phyloP scores from a whole-genome alignment of 2,329 filamentous ascomycete species.

The Ophiocordyceps camponoti-saundersi region DNA sequence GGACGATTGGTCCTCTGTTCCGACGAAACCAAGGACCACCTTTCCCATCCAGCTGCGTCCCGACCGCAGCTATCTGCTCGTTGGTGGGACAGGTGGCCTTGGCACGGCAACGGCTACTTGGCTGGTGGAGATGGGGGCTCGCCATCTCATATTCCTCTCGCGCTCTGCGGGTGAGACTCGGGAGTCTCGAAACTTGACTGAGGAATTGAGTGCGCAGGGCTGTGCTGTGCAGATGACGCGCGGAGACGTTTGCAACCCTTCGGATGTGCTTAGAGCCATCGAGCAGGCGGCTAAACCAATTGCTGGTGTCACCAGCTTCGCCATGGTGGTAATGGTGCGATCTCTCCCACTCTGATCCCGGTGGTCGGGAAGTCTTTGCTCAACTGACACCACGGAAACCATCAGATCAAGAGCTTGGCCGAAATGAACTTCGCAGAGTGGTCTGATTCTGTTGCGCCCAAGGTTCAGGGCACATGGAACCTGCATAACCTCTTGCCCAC shows the following conservation, averaged over 20 bases:
- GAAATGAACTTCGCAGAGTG: not conserved
- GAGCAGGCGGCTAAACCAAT: not conserved
- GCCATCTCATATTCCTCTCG: constrained; percentile 7
- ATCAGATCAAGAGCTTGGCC: not conserved
- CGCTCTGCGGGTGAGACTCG: not conserved
- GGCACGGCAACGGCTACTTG: constrained; percentile 6
- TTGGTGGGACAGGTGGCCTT: constrained; percentile 6
- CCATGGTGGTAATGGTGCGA: not conserved
- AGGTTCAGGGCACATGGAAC: not conserved
- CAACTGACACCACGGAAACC: not conserved
- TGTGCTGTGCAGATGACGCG: not conserved
- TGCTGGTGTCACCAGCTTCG: not conserved
- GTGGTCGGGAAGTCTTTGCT: not conserved
- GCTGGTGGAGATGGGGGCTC: constrained; percentile 2
- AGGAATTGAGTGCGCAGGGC: not conserved
- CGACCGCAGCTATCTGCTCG: no score
- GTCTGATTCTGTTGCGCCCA: not conserved
- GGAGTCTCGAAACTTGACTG: not conserved
- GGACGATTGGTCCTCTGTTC: not conserved
- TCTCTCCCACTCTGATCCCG: not conserved
- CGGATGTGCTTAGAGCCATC: not conserved
- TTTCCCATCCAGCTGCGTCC: no score
- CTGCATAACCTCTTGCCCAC: constrained; percentile 4
- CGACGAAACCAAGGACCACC: no score
- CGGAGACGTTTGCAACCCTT: not conserved